Evolutionary conservation across 225 moss, liverwort and hornwort species (phyloP).

Genomic region (Straminergon stramineum): DNA sequence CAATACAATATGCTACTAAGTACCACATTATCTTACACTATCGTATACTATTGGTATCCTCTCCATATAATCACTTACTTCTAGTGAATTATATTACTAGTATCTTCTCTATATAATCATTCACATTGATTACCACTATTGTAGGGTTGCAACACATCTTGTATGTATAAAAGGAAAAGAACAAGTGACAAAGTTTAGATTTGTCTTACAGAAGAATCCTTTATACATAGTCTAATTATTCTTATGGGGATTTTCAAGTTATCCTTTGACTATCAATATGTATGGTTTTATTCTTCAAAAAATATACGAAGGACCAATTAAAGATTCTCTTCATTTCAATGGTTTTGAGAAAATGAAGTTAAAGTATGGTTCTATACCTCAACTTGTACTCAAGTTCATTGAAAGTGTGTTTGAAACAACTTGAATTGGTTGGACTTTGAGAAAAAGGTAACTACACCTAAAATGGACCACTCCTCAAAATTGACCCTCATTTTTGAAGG

Average conservation of each 20-base stretch:
- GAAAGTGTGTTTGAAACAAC: background rate
- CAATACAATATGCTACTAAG: background rate
- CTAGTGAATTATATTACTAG: accelerated
- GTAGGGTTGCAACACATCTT: too few species aligned
- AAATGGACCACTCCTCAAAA: too few species aligned
- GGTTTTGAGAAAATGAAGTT: too few species aligned
- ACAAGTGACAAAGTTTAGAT: background rate
- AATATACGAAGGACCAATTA: too few species aligned
- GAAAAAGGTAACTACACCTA: too few species aligned
- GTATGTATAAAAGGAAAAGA: too few species aligned
- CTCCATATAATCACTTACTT: background rate
- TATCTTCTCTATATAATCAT: background rate
- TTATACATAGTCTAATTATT: background rate
- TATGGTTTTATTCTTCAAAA: too few species aligned
- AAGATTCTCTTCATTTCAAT: too few species aligned
- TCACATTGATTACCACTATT: too few species aligned
- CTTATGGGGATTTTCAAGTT: background rate
- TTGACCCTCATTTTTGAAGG: too few species aligned
- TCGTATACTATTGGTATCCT: background rate
- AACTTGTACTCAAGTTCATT: background rate
- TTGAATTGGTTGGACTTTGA: background rate
- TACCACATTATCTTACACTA: background rate
- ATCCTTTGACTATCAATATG: too few species aligned
- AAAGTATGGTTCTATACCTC: too few species aligned
- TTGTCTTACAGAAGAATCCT: background rate